These are phyloP conservation scores for Sisymbrium irio DNA, from an alignment of 345 rosid genomes.

Conservation along the genomic window DNA sequence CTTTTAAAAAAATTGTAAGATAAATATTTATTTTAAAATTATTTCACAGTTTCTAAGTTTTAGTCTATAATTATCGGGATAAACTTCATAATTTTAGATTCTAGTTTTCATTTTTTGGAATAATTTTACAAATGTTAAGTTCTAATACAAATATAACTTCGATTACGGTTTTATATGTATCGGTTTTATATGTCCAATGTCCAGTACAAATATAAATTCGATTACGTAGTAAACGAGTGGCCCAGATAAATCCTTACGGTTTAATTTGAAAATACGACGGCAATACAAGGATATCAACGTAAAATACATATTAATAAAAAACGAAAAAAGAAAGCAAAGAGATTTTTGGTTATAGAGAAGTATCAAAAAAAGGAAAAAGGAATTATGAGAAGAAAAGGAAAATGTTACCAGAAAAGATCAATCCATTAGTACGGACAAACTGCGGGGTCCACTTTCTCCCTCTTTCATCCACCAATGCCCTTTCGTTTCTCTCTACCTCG, in stretches of 20 bases:
- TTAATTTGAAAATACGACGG: not conserved
- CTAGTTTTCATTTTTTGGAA: not conserved
- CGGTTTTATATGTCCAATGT: not conserved
- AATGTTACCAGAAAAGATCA: slow-evolving; percentile 81
- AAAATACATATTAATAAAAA: not conserved
- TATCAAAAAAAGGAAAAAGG: slow-evolving; percentile 63
- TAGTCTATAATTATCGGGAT: no score
- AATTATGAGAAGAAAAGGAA: slow-evolving; percentile 79
- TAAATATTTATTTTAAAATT: not conserved
- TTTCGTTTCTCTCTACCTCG: slow-evolving; percentile 36
- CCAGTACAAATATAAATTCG: not conserved
- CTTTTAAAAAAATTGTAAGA: no score
- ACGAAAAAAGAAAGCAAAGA: not conserved
- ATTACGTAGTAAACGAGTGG: slow-evolving; percentile 5
- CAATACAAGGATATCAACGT: not conserved
- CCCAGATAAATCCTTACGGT: not conserved
- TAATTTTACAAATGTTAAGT: not conserved
- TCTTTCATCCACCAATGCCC: slow-evolving; percentile 46
- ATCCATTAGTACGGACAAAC: slow-evolving; percentile 79
- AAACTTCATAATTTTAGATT: no score
- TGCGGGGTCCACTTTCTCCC: slow-evolving; percentile 53
- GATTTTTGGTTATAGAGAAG: slow-evolving; percentile 7
- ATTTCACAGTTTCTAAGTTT: no score
- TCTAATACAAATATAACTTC: not conserved
- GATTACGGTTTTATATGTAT: not conserved